phyloP scores from a whole-genome alignment of 2,329 filamentous ascomycete genomes.

The Aspergillus quadrilineatus region DNA sequence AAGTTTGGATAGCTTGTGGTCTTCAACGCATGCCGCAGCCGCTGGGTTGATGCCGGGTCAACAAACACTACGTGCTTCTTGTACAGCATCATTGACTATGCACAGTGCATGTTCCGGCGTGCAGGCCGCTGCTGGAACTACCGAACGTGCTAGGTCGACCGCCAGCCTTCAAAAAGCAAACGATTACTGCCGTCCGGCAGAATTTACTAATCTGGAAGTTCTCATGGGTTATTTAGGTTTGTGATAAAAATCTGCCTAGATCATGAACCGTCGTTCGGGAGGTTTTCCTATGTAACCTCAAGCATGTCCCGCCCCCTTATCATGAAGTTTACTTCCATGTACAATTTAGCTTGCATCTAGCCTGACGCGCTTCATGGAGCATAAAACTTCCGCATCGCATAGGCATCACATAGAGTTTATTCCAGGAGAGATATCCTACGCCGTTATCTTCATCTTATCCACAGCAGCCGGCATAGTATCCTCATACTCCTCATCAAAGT shows the following conservation, averaged over 20 bases:
- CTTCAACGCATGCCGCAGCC: not conserved
- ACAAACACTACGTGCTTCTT: not conserved
- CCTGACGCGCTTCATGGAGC: not conserved
- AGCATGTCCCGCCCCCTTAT: not conserved
- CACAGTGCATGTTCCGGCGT: not conserved
- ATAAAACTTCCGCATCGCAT: not conserved
- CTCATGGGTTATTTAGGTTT: not conserved
- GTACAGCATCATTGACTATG: not conserved
- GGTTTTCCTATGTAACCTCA: not conserved
- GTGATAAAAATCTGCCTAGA: too few relatives aligned
- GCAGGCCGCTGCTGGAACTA: not conserved
- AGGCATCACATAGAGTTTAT: not conserved
- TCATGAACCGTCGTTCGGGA: too few relatives aligned
- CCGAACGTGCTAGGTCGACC: not conserved
- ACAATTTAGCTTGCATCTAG: not conserved
- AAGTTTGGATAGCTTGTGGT: not conserved
- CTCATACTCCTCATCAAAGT: conserved; percentile 67
- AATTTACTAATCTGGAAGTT: not conserved
- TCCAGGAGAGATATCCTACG: conserved; percentile 34
- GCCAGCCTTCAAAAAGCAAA: not conserved
- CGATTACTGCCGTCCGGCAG: not conserved
- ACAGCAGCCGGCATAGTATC: conserved; percentile 59
- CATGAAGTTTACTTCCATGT: not conserved
- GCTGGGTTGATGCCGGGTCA: not conserved
- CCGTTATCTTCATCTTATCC: conserved; percentile 70